Conservation (phyloP, 1,139 yeast genomes). For the Yamadazyma atmosphaerica region DNA sequence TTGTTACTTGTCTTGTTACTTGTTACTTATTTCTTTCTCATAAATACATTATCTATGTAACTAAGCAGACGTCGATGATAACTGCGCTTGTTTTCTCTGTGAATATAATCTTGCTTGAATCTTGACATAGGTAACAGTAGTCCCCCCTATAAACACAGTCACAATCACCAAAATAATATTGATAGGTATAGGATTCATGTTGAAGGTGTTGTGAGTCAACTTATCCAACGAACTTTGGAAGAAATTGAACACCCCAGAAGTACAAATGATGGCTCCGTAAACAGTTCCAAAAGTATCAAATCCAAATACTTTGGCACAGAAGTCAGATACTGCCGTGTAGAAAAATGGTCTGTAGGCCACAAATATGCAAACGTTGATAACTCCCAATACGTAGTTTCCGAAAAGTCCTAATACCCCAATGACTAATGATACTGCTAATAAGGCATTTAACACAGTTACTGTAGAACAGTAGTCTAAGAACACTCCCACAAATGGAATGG, state of each 20-base stretch:
- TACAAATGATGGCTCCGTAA: conserved; percentile 44
- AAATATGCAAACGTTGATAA: conserved; percentile 37
- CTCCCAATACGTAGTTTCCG: conserved; percentile 28
- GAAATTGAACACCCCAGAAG: conserved; percentile 41
- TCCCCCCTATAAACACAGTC: conserved; percentile 32
- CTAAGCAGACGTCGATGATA: conserved; percentile 6
- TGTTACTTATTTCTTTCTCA: no score
- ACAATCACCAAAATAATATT: conserved; percentile 28
- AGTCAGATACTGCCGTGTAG: conserved; percentile 45
- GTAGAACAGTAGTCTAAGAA: conserved; percentile 42
- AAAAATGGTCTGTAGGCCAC: conserved; percentile 47
- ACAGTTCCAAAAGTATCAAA: conserved; percentile 51
- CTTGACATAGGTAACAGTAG: conserved; percentile 31
- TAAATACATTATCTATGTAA: neutral
- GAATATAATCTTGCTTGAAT: conserved; percentile 27
- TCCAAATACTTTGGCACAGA: conserved; percentile 50
- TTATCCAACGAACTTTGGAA: conserved; percentile 40
- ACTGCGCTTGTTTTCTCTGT: conserved; percentile 16
- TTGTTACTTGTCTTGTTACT: no score
- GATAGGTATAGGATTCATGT: conserved; percentile 46
- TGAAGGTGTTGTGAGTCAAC: conserved; percentile 38
- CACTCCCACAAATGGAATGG: conserved; percentile 44
- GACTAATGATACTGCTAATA: conserved; percentile 30
- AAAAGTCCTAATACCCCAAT: conserved; percentile 42
- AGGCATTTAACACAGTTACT: conserved; percentile 29